Evolutionary conservation across 768 basidiomycete genomes (phyloP).

Genomic region (Suillus weaverae): DNA sequence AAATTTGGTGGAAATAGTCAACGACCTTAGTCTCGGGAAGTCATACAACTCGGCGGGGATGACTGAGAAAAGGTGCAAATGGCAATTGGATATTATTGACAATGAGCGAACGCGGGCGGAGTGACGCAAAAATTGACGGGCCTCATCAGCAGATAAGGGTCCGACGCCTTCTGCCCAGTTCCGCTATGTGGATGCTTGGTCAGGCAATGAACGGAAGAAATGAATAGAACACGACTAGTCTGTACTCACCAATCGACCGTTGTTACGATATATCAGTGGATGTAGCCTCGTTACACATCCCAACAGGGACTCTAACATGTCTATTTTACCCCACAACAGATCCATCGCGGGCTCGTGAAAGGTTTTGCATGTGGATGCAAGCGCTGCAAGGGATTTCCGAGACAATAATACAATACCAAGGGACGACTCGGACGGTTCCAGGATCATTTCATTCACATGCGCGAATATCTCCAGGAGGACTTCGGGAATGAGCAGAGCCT

Average conservation of each 20-base stretch:
- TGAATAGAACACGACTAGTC: neutral
- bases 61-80: neutral
- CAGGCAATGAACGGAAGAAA: neutral
- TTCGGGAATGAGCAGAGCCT: neutral
- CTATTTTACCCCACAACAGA: neutral
- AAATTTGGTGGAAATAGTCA: neutral
- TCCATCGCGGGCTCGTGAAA: neutral
- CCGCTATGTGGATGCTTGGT: neutral
- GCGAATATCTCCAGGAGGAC: neutral
- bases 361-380: constrained; percentile 52
- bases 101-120: neutral
- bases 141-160: neutral
- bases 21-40: neutral
- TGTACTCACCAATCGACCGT: neutral
- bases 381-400: constrained; percentile 22
- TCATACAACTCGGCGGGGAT: neutral
- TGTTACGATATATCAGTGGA: neutral
- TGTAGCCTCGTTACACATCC: neutral
- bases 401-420: too few relatives aligned
- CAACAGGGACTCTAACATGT: neutral
- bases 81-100: accelerated
- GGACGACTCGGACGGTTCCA: too few relatives aligned
- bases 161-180: neutral
- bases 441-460: neutral
- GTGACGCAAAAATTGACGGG: neutral